Evolutionary conservation across 495 filamentous ascomycete species (phyloP).

Genomic region (Filosporella fistucella): DNA sequence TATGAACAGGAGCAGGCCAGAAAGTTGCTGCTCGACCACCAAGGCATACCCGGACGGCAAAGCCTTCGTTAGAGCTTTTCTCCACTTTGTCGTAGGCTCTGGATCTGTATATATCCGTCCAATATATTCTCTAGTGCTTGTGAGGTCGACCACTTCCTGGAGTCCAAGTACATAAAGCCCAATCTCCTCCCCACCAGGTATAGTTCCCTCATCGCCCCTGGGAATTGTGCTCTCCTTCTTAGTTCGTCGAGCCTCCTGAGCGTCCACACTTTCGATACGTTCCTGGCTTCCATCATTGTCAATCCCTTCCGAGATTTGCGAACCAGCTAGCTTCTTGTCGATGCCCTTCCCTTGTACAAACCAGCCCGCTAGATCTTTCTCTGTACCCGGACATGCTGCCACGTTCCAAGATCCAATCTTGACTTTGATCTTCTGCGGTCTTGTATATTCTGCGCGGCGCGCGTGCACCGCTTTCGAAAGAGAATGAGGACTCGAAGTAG

Average conservation of each 20-base stretch:
- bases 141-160: conserved; percentile 89
- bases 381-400: conserved; percentile 72
- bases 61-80: conserved; percentile 61
- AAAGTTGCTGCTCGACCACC: conserved; percentile 76
- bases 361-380: conserved; percentile 82
- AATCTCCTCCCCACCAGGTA: conserved; percentile 54
- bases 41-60: conserved; percentile 73
- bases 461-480: conserved; percentile 57
- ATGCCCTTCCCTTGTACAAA: conserved; percentile 74
- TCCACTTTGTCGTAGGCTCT: conserved; percentile 68
- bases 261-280: conserved; percentile 32
- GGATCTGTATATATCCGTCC: conserved; percentile 68
- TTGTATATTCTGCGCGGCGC: conserved; percentile 72
- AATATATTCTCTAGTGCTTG: conserved; percentile 53
- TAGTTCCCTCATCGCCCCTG: conserved; percentile 29
- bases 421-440: conserved; percentile 62
- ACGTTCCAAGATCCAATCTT: conserved; percentile 97
- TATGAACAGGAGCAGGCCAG: conserved; percentile 79
- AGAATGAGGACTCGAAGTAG: conserved; percentile 22
- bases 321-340: conserved; percentile 50
- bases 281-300: conserved; percentile 20
- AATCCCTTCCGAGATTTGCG: conserved; percentile 35
- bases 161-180: conserved; percentile 87
- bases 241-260: conserved; percentile 35
- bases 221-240: conserved; percentile 33